Evolutionary conservation across 768 basidiomycete genomes (phyloP).

Genomic region (Hypsizygus marmoreus): DNA sequence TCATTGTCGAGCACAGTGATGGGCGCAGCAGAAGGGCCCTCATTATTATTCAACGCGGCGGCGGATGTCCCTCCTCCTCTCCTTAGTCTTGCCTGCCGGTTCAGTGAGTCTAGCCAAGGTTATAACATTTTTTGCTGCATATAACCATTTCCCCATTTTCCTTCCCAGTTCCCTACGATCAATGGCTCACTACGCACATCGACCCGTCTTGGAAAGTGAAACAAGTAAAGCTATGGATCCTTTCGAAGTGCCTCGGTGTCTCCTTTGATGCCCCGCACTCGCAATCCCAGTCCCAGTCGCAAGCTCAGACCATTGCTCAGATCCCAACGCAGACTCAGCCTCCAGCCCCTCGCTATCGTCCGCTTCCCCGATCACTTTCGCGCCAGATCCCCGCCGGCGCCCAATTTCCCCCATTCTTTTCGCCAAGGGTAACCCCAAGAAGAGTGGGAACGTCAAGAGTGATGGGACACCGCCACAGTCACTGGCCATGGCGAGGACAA

Average conservation of each 20-base stretch:
- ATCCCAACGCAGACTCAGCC: slow-evolving; percentile 2
- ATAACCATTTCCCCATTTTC: no score
- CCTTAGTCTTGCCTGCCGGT: no score
- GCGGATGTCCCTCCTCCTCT: no score
- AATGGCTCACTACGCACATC: slow-evolving; percentile 76
- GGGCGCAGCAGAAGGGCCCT: no score
- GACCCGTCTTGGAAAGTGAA: slow-evolving; percentile 61
- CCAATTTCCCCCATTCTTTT: slow-evolving; percentile 48
- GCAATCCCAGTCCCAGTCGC: slow-evolving; percentile 13
- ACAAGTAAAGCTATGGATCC: slow-evolving; percentile 63
- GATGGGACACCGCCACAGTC: no score
- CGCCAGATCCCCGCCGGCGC: slow-evolving; percentile 42
- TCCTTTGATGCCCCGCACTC: slow-evolving; percentile 28
- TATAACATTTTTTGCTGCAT: no score
- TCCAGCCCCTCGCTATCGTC: slow-evolving; percentile 29
- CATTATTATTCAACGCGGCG: no score
- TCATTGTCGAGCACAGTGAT: no score
- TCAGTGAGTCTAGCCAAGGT: no score
- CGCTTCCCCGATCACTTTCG: slow-evolving; percentile 73
- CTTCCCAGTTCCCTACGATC: slow-evolving; percentile 75
- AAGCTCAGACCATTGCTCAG: neutral
- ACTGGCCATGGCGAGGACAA: no score
- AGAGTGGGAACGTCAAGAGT: no score
- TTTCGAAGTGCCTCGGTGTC: slow-evolving; percentile 53
- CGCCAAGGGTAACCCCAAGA: slow-evolving; percentile 29